Percentiles rank a stretch among this genome's conserved stretches.
Evolutionary conservation across 2,329 filamentous ascomycete genomes (phyloP).

Genomic region (Cladosporium sp.): DNA sequence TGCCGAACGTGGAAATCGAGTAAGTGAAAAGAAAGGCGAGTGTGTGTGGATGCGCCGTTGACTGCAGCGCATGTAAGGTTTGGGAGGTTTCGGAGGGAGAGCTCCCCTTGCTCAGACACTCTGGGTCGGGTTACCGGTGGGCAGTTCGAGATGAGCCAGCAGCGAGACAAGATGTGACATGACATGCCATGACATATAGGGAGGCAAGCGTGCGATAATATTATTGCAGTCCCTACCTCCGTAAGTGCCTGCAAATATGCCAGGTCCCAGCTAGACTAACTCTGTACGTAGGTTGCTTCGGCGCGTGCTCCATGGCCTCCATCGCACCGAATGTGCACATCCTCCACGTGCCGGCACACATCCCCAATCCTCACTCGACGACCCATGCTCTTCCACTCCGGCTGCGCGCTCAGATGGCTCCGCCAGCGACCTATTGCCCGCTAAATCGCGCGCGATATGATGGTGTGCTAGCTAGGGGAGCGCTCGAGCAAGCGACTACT

Average conservation of each 20-base stretch:
- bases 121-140: too few relatives aligned
- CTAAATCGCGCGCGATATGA: neutral
- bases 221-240: too few relatives aligned
- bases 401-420: too few relatives aligned
- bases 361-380: conserved; percentile 1
- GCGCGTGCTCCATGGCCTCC: neutral
- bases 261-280: too few relatives aligned
- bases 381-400: neutral
- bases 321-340: too few relatives aligned
- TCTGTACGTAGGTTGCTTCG: too few relatives aligned
- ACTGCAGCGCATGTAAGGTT: conserved; percentile 3
- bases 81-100: neutral
- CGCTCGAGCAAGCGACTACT: conserved; percentile 1
- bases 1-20: too few relatives aligned
- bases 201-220: too few relatives aligned
- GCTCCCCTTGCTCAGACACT: conserved; percentile 13
- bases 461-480: neutral
- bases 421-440: neutral
- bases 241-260: too few relatives aligned
- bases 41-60: neutral
- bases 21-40: too few relatives aligned
- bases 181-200: neutral
- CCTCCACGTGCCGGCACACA: conserved; percentile 8
- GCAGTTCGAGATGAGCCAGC: conserved; percentile 1
- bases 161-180: neutral